Conservation (phyloP, 192 early-diverging fungal species). For the Entomortierella beljakovae region DNA sequence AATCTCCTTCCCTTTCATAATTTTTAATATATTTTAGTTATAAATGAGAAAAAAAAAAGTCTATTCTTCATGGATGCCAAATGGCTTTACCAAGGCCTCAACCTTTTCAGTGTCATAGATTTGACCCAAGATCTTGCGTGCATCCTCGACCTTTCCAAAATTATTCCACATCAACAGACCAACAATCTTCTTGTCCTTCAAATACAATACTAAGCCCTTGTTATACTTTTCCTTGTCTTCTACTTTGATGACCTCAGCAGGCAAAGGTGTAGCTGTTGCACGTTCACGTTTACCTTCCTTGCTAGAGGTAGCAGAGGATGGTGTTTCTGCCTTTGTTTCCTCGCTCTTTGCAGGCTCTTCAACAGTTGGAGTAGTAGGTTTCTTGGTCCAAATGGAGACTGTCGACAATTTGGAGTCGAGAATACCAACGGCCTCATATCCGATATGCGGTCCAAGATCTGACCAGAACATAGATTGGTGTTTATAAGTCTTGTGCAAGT, state of each 20-base stretch:
- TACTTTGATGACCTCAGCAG: constrained; percentile 46
- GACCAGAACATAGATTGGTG: constrained; percentile 77
- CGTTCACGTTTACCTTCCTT: constrained; percentile 42
- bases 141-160: constrained; percentile 70
- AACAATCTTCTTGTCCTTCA: constrained; percentile 64
- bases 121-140: constrained; percentile 65
- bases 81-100: constrained; percentile 46
- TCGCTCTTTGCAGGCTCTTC: constrained; percentile 29
- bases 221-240: constrained; percentile 62
- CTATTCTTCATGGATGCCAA: constrained; percentile 48
- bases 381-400: constrained; percentile 71
- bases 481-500: constrained; percentile 61
- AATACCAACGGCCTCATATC: constrained; percentile 73
- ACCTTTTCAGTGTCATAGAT: constrained; percentile 50
- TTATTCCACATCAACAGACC: constrained; percentile 72
- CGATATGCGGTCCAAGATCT: constrained; percentile 68
- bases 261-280: constrained; percentile 43
- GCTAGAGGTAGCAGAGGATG: constrained; percentile 3
- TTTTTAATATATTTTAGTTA: too few relatives aligned
- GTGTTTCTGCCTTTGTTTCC: constrained; percentile 20
- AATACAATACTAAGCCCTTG: constrained; percentile 72
- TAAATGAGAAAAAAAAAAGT: neutral
- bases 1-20: neutral
- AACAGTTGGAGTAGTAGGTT: constrained; percentile 44
- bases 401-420: constrained; percentile 68